Base-by-base conservation (phyloP, 2,329 filamentous ascomycete species). In the Beauveria rudraprayagi region DNA sequence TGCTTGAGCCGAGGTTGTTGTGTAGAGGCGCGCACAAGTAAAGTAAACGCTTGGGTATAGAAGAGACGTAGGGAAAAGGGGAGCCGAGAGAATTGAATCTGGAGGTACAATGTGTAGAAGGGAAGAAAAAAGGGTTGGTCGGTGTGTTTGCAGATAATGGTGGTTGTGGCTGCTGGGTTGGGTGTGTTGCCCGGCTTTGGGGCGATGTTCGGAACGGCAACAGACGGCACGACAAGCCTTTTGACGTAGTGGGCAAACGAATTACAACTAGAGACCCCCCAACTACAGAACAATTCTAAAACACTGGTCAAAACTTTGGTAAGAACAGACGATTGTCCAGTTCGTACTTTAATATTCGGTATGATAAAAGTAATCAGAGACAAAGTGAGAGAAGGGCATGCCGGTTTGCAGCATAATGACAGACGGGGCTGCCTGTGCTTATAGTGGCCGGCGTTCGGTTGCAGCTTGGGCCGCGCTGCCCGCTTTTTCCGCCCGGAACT, bases 391-490 rank as follows among this genome's bases (percentile, higher is more conserved):
- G 9, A 43, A 46, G 43, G 44, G 19, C 44, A 46, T 37, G 24
- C 41, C 7, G 26, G 54, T 16, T 24, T 14, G 30, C 55, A 9
- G 11, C 14, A 44, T 16, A 55, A 17, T 48, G 44, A 11, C 14
- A 24, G 40, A 51, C 26, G 26, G 55, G 55, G 30, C 46, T 50
- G 17, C 55, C 55, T 50, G 41, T 50, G 28, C 55, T 58, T 58
- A 58, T 58, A 58, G 44, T 50, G 55, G 55, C 55, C 55, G 55
- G 55, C 55, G 44, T 52, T 59, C 47, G 56, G 56, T 30, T 57
- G 55, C 26, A 51, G 56, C 47, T 46, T n/a, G 24, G 52, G 37
- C 52, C 37, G 52, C 14, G 34, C 26, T 22, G 41, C 40, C 53
- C 53, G 24, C 53, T 30, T 55, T 55, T 55, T 43, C 50, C 47